These are phyloP conservation scores for Starmerella stigmatis DNA, from an alignment of 805 yeast species.

Conservation along the genomic window DNA sequence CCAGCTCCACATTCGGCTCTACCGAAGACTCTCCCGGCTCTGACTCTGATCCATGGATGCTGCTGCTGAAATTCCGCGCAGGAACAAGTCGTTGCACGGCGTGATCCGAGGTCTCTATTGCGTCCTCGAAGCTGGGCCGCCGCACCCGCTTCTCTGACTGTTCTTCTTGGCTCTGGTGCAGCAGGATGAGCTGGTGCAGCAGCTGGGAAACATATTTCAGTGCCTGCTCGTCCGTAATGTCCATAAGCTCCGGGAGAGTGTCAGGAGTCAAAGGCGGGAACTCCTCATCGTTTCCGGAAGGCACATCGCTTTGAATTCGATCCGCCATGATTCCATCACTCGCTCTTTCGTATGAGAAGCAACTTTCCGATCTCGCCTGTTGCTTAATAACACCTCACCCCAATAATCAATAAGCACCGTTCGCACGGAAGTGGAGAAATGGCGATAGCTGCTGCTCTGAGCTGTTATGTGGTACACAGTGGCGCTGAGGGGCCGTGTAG, in stretches of 20 bases:
- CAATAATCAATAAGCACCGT: no score
- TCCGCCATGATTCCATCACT: no score
- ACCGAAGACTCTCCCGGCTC: neutral
- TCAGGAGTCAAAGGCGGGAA: neutral
- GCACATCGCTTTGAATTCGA: no score
- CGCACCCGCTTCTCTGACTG: constrained; percentile 3
- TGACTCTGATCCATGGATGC: neutral
- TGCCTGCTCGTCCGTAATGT: constrained; percentile 23
- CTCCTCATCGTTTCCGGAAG: neutral
- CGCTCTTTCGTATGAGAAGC: no score
- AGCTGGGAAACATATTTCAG: constrained; percentile 22
- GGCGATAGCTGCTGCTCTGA: no score
- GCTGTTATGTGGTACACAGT: no score
- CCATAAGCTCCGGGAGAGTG: constrained; percentile 9
- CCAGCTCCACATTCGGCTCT: constrained; percentile 6
- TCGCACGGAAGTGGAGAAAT: no score
- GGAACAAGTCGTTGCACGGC: neutral
- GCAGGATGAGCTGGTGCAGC: constrained; percentile 18
- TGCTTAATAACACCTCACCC: no score
- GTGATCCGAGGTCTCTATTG: constrained; percentile 1
- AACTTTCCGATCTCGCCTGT: no score
- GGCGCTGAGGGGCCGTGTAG: no score
- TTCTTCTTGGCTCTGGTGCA: constrained; percentile 18
- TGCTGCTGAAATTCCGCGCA: neutral
- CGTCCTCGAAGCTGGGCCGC: constrained; percentile 17